These are phyloP conservation scores for Penicillium ochrochloron DNA, from an alignment of 495 filamentous ascomycete genomes.

Conservation along the genomic window DNA sequence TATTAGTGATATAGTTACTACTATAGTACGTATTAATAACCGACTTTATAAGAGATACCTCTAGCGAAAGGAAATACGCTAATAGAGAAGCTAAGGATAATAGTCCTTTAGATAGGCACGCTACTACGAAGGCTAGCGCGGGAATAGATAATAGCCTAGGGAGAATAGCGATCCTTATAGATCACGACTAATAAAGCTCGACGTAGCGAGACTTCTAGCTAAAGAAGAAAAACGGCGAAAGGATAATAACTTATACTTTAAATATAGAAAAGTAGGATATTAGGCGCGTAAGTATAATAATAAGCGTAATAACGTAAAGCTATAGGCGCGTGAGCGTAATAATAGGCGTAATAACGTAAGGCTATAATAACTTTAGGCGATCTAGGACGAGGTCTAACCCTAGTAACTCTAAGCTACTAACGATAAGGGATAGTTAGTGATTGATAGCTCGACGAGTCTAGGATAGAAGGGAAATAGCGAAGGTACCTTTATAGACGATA, in stretches of 20 bases:
- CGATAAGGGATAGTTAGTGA: no score
- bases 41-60: no score
- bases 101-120: neutral
- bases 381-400: neutral
- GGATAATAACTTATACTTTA: slow-evolving; percentile 1
- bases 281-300: neutral
- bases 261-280: neutral
- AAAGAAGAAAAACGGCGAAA: neutral
- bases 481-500: no score
- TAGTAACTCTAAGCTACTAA: neutral
- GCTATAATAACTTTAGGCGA: neutral
- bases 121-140: neutral
- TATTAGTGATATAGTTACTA: no score
- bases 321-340: neutral
- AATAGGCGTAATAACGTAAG: neutral
- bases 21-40: no score
- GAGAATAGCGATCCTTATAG: neutral
- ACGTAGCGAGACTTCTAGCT: neutral
- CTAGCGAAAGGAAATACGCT: no score
- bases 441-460: no score
- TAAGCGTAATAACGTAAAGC: neutral
- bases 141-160: no score
- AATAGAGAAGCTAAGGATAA: neutral
- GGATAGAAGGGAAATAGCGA: no score
- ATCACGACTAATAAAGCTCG: neutral